Percentiles rank a stretch among this genome's conserved stretches.
Evolutionary conservation across 2,329 filamentous ascomycete genomes (phyloP).

Genomic region (Fusarium papillatum): DNA sequence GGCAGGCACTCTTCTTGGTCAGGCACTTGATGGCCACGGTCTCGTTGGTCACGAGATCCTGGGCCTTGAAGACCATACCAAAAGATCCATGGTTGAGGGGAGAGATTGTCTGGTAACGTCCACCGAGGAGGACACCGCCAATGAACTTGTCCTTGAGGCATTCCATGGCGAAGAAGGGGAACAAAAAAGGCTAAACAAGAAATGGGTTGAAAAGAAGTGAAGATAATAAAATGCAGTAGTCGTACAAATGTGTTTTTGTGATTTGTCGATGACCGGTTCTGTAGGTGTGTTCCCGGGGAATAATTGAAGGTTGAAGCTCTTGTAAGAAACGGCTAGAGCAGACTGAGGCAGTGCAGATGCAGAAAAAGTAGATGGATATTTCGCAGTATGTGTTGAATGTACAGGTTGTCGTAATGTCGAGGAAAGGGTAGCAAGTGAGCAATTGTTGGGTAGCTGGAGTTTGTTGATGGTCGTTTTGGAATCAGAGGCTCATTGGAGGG

Average conservation of each 20-base stretch:
- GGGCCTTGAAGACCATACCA: conserved; percentile 97
- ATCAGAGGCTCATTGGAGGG: conserved; percentile 59
- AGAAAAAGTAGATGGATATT: conserved; percentile 30
- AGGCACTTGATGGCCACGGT: conserved; percentile 96
- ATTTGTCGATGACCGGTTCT: conserved; percentile 35
- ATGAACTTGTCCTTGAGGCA: conserved; percentile 89
- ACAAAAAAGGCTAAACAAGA: conserved; percentile 31
- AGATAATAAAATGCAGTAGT: conserved; percentile 42
- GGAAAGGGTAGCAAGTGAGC: conserved; percentile 34
- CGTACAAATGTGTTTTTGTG: conserved; percentile 46
- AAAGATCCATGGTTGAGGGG: conserved; percentile 99
- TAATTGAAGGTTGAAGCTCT: conserved; percentile 25
- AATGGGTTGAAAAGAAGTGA: conserved; percentile 33
- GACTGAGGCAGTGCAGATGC: conserved; percentile 28
- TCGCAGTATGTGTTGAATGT: conserved; percentile 47
- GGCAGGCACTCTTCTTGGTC: conserved; percentile 81
- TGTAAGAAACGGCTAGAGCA: conserved; percentile 30
- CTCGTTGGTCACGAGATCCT: conserved; percentile 81
- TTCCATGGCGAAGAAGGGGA: conserved; percentile 68
- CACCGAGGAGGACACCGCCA: conserved; percentile 84
- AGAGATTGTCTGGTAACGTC: conserved; percentile 91
- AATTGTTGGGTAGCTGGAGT: conserved; percentile 39
- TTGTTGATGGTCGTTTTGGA: conserved; percentile 47
- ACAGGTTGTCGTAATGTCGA: conserved; percentile 47
- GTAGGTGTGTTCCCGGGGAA: conserved; percentile 17